Base-by-base conservation (phyloP, 148 eudicot species). In the Euryodendron excelsum region DNA sequence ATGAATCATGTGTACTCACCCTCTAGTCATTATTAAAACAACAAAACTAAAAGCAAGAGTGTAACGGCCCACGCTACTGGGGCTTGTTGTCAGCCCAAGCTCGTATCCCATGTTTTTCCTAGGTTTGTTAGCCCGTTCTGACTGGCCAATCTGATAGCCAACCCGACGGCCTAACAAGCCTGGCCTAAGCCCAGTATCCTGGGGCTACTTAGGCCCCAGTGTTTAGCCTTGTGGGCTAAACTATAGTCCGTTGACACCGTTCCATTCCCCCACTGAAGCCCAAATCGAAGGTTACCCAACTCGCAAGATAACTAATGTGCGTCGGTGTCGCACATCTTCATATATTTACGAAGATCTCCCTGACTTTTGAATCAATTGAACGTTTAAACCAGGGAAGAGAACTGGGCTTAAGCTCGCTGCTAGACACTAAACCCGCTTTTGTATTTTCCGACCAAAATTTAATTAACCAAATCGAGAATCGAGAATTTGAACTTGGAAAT, bases 341-440 rank as follows among this genome's bases (percentile, higher is more conserved):
- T 33, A 10, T 8, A 30, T 14, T 63, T 14, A 33, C 45, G 3
- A 67, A n/a, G 21, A n/a, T n/a, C 37, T 7, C 74, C 36, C 23
- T 27, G 20, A 12, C 25, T 30, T 7, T 20, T 31, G 10, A n/a
- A 50, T 72, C 44, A 72, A 20, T 21, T 3, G 58, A 30, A 72
- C 61, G 44, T 50, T 71, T 72, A 72, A 72, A 72, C 75, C 75
- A 25, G 15, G n/a, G 14, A 9, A 44, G 50, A 44, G 21, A 67
- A 7, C 30, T 2, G 74, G 75, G 62, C 52, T 72, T 72, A 72
- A 52, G 75, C 44, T 33, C 45, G 53, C 34, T 4, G 52, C 73
- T 4, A 74, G 44, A 14, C 61, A 18, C 39, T 73, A 23, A 58
- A 6, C 60, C 60, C 64, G 5, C 10, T n/a, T 1, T 21, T 2